Conservation (phyloP, 2,329 filamentous ascomycete species). For the Furcasterigmium furcatum region DNA sequence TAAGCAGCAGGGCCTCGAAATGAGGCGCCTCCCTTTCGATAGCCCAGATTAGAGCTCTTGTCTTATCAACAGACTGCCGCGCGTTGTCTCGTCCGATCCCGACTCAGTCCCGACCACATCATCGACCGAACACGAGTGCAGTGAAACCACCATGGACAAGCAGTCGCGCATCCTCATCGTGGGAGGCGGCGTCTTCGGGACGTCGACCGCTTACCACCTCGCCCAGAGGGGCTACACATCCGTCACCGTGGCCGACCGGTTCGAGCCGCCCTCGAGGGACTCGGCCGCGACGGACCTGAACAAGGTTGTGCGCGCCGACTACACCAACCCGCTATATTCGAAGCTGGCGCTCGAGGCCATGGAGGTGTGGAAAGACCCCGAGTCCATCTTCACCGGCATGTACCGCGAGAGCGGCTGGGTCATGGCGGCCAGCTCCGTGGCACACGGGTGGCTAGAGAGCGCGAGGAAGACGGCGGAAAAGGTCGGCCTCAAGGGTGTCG, state of each 20-base stretch:
- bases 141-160: slow-evolving; percentile 7
- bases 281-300: slow-evolving; percentile 26
- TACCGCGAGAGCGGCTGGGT: slow-evolving; percentile 26
- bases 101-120: too few relatives aligned
- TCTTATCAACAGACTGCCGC: too few relatives aligned
- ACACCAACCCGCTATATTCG: slow-evolving; percentile 23
- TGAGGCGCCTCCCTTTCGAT: too few relatives aligned
- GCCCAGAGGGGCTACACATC: slow-evolving; percentile 12
- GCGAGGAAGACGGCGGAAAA: slow-evolving; percentile 18
- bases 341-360: slow-evolving; percentile 23
- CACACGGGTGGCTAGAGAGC: slow-evolving; percentile 22
- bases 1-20: too few relatives aligned
- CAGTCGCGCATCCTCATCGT: slow-evolving; percentile 25
- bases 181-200: slow-evolving; percentile 26
- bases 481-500: slow-evolving; percentile 16
- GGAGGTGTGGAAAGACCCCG: slow-evolving; percentile 20
- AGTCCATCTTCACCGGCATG: slow-evolving; percentile 17
- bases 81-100: too few relatives aligned
- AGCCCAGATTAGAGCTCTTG: too few relatives aligned
- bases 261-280: slow-evolving; percentile 17
- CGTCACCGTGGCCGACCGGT: slow-evolving; percentile 21
- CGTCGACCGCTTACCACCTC: slow-evolving; percentile 28
- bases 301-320: slow-evolving; percentile 32
- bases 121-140: too few relatives aligned
- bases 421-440: slow-evolving; percentile 17